Conservation (phyloP, 768 basidiomycete species). For the Russula brevipes region DNA sequence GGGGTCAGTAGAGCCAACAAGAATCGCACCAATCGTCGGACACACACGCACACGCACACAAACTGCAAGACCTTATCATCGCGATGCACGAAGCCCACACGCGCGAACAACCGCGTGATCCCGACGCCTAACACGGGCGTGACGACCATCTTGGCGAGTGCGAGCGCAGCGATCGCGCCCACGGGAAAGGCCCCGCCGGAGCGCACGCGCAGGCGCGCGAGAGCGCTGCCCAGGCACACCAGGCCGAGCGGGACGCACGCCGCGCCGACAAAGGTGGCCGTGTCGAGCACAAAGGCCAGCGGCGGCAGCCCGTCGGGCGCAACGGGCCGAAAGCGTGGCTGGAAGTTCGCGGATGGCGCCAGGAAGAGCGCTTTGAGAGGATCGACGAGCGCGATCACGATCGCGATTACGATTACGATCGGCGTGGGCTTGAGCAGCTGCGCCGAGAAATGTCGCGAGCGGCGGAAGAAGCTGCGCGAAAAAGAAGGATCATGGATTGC, state of each 20-base stretch:
- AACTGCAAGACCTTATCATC: slow-evolving; percentile 58
- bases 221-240: slow-evolving; percentile 55
- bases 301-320: slow-evolving; percentile 68
- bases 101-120: slow-evolving; percentile 46
- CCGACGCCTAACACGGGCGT: slow-evolving; percentile 58
- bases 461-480: background rate
- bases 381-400: slow-evolving; percentile 52
- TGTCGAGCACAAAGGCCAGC: slow-evolving; percentile 55
- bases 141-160: slow-evolving; percentile 50
- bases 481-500: background rate
- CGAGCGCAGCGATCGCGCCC: slow-evolving; percentile 50
- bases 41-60: slow-evolving; percentile 56
- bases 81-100: slow-evolving; percentile 41
- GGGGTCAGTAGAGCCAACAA: slow-evolving; percentile 44
- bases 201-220: slow-evolving; percentile 55
- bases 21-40: slow-evolving; percentile 42
- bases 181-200: slow-evolving; percentile 41
- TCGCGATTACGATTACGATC: slow-evolving; percentile 47
- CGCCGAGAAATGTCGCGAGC: background rate
- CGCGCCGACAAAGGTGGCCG: slow-evolving; percentile 52
- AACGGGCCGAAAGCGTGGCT: slow-evolving; percentile 34
- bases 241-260: slow-evolving; percentile 62
- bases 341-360: slow-evolving; percentile 36
- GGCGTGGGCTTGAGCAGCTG: slow-evolving; percentile 44
- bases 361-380: slow-evolving; percentile 60